These are phyloP conservation scores for Magnaporthiopsis incrustans DNA, from an alignment of 2,329 filamentous ascomycete species.

Conservation along the genomic window DNA sequence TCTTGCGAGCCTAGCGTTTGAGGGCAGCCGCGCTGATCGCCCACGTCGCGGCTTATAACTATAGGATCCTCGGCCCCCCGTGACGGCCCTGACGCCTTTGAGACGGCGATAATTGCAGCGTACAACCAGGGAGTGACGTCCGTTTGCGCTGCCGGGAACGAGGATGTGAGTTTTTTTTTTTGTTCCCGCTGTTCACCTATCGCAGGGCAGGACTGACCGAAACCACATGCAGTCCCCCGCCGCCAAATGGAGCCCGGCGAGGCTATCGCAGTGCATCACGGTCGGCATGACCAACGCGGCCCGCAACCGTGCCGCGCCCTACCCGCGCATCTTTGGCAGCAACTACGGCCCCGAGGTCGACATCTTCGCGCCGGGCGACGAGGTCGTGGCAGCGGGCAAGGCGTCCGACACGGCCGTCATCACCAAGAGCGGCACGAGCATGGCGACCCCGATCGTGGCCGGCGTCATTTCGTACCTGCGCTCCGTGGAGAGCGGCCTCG, in stretches of 20 bases:
- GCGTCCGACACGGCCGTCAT: slow-evolving; percentile 34
- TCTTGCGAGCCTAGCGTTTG: neutral
- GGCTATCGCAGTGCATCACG: slow-evolving; percentile 22
- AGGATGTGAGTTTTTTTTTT: neutral
- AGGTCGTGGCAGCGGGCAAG: slow-evolving; percentile 45
- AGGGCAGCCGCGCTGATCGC: no score
- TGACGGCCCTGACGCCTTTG: slow-evolving; percentile 20
- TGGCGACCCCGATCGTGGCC: slow-evolving; percentile 26
- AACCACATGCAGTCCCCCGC: neutral
- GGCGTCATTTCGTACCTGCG: slow-evolving; percentile 32
- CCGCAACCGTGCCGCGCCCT: slow-evolving; percentile 32
- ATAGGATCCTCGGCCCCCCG: slow-evolving; percentile 15
- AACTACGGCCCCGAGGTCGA: slow-evolving; percentile 50
- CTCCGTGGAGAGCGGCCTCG: slow-evolving; percentile 28
- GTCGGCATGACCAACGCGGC: slow-evolving; percentile 25
- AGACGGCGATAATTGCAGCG: slow-evolving; percentile 27
- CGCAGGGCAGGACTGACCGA: no score
- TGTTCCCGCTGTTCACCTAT: no score
- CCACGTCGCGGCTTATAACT: neutral
- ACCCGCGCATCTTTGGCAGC: slow-evolving; percentile 46
- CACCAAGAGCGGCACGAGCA: slow-evolving; percentile 35
- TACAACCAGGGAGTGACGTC: slow-evolving; percentile 27
- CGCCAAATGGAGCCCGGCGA: slow-evolving; percentile 13
- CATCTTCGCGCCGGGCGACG: slow-evolving; percentile 48
- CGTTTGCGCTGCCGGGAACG: slow-evolving; percentile 13